Percentiles rank a stretch among this genome's conserved stretches.
These are phyloP conservation scores for Fusarium hainanense DNA, from an alignment of 2,329 filamentous ascomycete genomes.

Conservation along the genomic window DNA sequence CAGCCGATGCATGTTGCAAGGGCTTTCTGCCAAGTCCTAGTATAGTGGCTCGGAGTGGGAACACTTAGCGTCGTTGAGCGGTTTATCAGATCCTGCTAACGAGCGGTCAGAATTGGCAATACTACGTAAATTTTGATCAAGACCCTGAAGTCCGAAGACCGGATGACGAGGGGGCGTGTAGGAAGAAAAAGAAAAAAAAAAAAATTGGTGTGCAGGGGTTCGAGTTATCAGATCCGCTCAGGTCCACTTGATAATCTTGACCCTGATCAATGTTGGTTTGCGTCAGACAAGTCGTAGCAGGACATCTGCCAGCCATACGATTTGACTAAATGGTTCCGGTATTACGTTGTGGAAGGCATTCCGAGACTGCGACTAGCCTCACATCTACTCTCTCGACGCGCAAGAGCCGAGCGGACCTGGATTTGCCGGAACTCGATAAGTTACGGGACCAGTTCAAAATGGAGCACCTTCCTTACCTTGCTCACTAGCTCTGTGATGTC, in stretches of 20 bases:
- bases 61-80: slow-evolving; percentile 17
- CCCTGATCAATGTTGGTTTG: slow-evolving; percentile 25
- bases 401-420: slow-evolving; percentile 6
- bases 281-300: slow-evolving; percentile 10
- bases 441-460: not conserved
- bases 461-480: slow-evolving; percentile 1
- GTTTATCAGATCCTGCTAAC: slow-evolving; percentile 37
- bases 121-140: not conserved
- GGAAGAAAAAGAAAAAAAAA: not conserved
- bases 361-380: slow-evolving; percentile 3
- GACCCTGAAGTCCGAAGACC: slow-evolving; percentile 24
- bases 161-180: slow-evolving; percentile 15
- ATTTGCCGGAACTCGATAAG: slow-evolving; percentile 9
- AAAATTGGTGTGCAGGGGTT: slow-evolving; percentile 10
- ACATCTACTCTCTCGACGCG: not conserved
- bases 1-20: not conserved
- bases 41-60: not conserved
- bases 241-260: slow-evolving; percentile 25
- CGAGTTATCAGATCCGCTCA: slow-evolving; percentile 46
- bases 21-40: not conserved
- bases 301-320: not conserved
- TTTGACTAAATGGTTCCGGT: slow-evolving; percentile 17
- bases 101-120: slow-evolving; percentile 17
- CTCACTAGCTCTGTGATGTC: not conserved
- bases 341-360: slow-evolving; percentile 14